Percentiles rank a stretch among this genome's conserved stretches.
These are phyloP conservation scores for Tolypocladium inflatum DNA, from an alignment of 2,329 filamentous ascomycete genomes.

Conservation along the genomic window DNA sequence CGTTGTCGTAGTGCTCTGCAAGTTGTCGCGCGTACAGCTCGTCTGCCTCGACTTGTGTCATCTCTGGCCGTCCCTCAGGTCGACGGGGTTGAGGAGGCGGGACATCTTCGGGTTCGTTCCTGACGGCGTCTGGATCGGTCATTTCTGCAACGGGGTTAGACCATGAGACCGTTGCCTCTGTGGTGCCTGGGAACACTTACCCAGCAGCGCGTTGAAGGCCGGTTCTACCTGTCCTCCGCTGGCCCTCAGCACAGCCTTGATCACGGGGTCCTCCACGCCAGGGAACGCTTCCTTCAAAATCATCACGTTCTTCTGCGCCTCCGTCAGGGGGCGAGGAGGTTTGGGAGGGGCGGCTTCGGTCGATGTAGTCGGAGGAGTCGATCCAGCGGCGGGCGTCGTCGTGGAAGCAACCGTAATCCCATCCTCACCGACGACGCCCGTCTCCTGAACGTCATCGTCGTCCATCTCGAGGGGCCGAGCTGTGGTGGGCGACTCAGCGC, in stretches of 20 bases:
- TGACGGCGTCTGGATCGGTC: conserved; percentile 65
- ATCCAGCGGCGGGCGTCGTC: conserved; percentile 19
- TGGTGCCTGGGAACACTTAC: conserved; percentile 29
- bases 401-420: conserved; percentile 15
- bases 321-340: conserved; percentile 73
- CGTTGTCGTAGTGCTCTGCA: conserved; percentile 76
- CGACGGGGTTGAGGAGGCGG: conserved; percentile 73
- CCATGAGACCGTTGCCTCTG: neutral
- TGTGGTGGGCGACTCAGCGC: conserved; percentile 57
- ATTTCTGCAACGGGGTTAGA: conserved; percentile 43
- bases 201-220: conserved; percentile 88
- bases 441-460: conserved; percentile 60
- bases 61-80: conserved; percentile 51
- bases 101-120: conserved; percentile 44
- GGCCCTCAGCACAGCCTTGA: conserved; percentile 80
- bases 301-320: conserved; percentile 74
- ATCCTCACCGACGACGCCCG: conserved; percentile 38
- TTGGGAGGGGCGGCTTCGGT: conserved; percentile 56
- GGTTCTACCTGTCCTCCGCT: conserved; percentile 84
- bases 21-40: conserved; percentile 88
- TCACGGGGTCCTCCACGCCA: conserved; percentile 64
- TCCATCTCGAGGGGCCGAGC: conserved; percentile 57
- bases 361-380: conserved; percentile 6
- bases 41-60: conserved; percentile 80
- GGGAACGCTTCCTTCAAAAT: conserved; percentile 94